Evolutionary conservation across 2,329 filamentous ascomycete genomes (phyloP), one percentile per base, ranked within the genome.

Genomic region (Mycosphaerella sp.): DNA sequence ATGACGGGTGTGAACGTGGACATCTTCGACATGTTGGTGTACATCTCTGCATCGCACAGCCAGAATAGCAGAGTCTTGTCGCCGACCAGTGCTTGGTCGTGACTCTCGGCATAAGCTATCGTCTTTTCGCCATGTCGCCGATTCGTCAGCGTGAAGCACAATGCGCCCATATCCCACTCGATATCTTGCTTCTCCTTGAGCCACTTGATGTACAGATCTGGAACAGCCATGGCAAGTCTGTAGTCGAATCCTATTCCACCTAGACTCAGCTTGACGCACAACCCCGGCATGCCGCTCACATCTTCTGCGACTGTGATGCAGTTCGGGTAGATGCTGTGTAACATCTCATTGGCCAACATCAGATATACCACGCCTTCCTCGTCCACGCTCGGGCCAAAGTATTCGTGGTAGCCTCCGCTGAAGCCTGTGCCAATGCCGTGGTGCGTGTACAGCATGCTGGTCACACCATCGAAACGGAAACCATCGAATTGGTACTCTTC

Each of bases 191-290:
- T 84, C 74, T 98, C 93, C 72, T 98, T 98, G 58, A 97, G 73
- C 68, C 95, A 89, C 75, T 98, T 98, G 79, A 98, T 98, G 83
- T 95, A 98, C 83, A 98, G 88, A 71, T 98, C 93, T 3, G 93
- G 93, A 59, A 98, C 84, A 4, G 93, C 93, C 93, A 98, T 98
- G 52, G 91, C 91, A 32, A 98, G 82, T 62, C 93, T 84, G 72
- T 98, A 98, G 73, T 98, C 93, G 69, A 98, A 98, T 26, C 93
- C 93, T 62, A 97, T 83, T 58, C 93, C 93, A 14, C 93, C 93
- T 1, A 96, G 77, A 1, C 86, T 85, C 39, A 96, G 76, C 6
- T 88, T 84, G 38, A 98, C 73, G 71, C 93, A 97, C 45, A 98
- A 78, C n/a, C 90, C 92, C 12, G 93, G 93, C 93, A 98, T 98